Evolutionary conservation across 129 eudicot genomes (phyloP), one percentile per base, ranked within the genome.

Genomic region (Tagetes patula): DNA sequence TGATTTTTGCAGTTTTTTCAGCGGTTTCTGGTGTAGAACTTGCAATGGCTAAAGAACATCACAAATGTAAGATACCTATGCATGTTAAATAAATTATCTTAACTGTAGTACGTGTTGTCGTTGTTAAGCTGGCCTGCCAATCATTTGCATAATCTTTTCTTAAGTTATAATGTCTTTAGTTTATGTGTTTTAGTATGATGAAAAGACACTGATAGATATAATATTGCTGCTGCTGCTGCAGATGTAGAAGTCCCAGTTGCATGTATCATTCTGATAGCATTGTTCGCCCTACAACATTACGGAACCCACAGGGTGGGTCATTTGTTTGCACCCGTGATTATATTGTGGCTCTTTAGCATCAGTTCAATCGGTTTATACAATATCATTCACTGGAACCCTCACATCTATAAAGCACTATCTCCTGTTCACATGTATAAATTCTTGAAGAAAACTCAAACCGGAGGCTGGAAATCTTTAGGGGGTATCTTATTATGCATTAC

Each of bases 401-500:
- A 91, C 48, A 87, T 95, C 52, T 95, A 95, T 75, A 79, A 65
- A 85, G 99, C 99, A 64, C 76, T 95, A 20, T 95, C 96, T 52
- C 99, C 99, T 5, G 71, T 81, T 65, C 82, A 95, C 78, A 90
- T 95, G 89, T 86, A 88, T 78, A 79, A 68, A 49, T 95, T 95
- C 84, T 77, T 95, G 60, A 88, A 82, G 82, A 95, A 95, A 87
- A 95, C 99, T 2, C 94, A 86, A 81, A 76, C 78, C 38, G 91
- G 89, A 65, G 99, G 99, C 55, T 95, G 97, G 96, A 86, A 88
- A 95, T 91, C 99, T 68, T 81, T 95, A 78, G 99, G 99, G 56
- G 99, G 99, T 34, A 95, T 95, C 60, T 58, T 95, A 43, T 72
- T 95, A 54, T 95, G 99, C 81, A 88, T 95, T 71, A 95, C 97